Evolutionary conservation across 176 grass and related monocot genomes (phyloP).

Genomic region (Triticum dicoccoides): DNA sequence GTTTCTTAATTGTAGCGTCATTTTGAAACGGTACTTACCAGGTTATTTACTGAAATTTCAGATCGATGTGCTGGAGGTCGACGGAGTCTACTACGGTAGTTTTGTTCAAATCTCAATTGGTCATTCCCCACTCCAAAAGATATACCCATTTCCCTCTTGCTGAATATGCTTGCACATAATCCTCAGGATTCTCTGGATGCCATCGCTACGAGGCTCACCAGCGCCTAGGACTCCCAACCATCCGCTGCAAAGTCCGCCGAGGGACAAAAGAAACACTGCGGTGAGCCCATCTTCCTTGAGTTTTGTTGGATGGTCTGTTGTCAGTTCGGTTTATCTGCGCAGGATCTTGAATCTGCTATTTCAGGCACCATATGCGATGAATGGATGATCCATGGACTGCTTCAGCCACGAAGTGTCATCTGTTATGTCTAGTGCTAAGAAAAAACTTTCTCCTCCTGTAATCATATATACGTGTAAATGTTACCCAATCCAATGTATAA

Average conservation of each 20-base stretch:
- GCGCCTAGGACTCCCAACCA: conserved; percentile 77
- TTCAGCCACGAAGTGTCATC: not conserved
- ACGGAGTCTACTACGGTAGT: conserved; percentile 86
- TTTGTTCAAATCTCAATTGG: not conserved
- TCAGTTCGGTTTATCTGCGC: not conserved
- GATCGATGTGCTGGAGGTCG: conserved; percentile 95
- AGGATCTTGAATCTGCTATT: conserved; percentile 2
- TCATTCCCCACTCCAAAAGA: conserved; percentile 1
- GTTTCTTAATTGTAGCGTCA: not conserved
- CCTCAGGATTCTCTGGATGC: conserved; percentile 91
- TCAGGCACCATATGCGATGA: conserved; percentile 79
- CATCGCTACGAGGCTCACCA: conserved; percentile 95
- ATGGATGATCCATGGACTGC: not conserved
- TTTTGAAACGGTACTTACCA: conserved; percentile 18
- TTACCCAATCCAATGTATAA: not conserved
- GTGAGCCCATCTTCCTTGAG: conserved; percentile 23
- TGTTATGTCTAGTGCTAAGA: not conserved
- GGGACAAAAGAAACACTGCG: conserved; percentile 95
- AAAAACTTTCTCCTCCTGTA: not conserved
- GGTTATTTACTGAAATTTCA: conserved; percentile 37
- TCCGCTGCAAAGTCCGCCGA: conserved; percentile 81
- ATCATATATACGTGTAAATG: conserved; percentile 32
- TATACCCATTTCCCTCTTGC: not conserved
- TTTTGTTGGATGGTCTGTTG: not conserved
- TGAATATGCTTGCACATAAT: conserved; percentile 12